These are phyloP conservation scores for Daphne laureola DNA, from an alignment of 441 rosid genomes.

Conservation along the genomic window DNA sequence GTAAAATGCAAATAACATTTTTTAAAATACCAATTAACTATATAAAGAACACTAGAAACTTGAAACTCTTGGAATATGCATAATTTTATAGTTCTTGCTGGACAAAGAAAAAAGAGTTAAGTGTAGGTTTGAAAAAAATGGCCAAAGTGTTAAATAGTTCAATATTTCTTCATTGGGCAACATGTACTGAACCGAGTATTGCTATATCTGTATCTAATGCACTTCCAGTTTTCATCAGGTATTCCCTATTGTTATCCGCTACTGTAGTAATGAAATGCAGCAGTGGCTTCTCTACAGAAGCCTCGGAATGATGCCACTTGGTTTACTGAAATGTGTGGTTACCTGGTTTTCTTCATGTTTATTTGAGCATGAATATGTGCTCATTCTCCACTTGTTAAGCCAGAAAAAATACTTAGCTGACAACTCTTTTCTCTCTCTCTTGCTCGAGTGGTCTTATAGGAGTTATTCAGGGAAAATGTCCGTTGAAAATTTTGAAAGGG, in stretches of 20 bases:
- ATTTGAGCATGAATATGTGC: conserved; percentile 48
- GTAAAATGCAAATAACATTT: no score
- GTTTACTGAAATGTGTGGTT: conserved; percentile 55
- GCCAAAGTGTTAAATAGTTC: no score
- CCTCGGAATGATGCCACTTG: conserved; percentile 67
- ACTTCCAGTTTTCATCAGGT: conserved; percentile 34
- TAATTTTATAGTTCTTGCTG: no score
- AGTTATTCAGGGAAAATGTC: conserved; percentile 56
- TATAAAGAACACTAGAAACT: no score
- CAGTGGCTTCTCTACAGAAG: conserved; percentile 49
- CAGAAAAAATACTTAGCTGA: conserved; percentile 25
- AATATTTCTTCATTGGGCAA: no score
- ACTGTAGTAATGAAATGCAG: conserved; percentile 48
- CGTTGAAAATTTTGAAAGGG: conserved; percentile 38
- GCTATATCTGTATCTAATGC: conserved; percentile 7
- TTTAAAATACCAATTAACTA: no score
- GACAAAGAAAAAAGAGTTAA: no score
- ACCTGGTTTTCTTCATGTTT: conserved; percentile 67
- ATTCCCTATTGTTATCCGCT: conserved; percentile 42
- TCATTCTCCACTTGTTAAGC: conserved; percentile 38
- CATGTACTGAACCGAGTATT: no score
- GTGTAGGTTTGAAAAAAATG: no score
- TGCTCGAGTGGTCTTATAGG: conserved; percentile 52
- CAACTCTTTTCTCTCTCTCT: conserved; percentile 40
- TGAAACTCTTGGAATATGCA: no score